Evolutionary conservation across 306 rosid genomes (phyloP).

Genomic region (Luffa acutangula): DNA sequence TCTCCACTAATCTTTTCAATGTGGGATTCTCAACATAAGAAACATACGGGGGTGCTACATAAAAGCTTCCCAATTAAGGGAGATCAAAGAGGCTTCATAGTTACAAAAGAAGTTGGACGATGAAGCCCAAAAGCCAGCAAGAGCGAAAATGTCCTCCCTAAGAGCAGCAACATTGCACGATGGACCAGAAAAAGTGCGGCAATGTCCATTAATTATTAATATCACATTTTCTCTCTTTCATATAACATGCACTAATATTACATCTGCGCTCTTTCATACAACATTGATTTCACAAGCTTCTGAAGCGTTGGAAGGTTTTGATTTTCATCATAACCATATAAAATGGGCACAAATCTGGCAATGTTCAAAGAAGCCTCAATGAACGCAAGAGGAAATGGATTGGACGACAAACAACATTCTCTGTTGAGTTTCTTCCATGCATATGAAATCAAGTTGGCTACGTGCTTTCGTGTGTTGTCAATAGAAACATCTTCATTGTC

Average conservation of each 20-base stretch:
- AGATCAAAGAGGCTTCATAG: no score
- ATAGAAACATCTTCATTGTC: not conserved
- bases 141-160: no score
- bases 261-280: not conserved
- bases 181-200: no score
- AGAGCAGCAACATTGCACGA: no score
- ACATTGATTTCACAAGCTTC: conserved; percentile 23
- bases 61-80: no score
- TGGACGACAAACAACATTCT: conserved; percentile 10
- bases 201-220: no score
- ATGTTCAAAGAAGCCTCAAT: conserved; percentile 21
- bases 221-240: no score
- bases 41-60: no score
- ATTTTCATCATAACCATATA: conserved; percentile 31
- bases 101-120: no score
- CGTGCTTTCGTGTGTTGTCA: not conserved
- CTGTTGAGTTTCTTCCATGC: conserved; percentile 21
- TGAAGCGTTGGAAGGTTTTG: conserved; percentile 26
- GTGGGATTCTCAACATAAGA: no score
- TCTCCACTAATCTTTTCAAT: no score
- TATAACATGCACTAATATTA: not conserved
- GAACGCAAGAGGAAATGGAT: conserved; percentile 6
- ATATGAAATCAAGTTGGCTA: conserved; percentile 7
- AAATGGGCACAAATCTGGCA: conserved; percentile 44
- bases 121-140: no score